phyloP scores from a whole-genome alignment of 2,329 filamentous ascomycete species.

The Trematosphaeria pertusa region DNA sequence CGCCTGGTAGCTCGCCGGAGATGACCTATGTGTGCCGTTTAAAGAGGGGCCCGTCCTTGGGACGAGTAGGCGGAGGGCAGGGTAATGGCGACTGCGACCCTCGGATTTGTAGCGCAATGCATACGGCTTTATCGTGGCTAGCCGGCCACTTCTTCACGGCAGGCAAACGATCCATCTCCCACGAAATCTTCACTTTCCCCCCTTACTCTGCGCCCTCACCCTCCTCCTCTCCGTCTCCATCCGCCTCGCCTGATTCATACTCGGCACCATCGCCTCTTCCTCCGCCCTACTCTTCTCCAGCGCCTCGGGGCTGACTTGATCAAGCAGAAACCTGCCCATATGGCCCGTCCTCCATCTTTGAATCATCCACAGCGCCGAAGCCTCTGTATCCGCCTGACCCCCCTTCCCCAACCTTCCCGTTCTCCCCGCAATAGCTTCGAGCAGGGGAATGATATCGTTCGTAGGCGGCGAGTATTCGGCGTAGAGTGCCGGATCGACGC shows the following conservation, averaged over 20 bases:
- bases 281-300: conserved; percentile 60
- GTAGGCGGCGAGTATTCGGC: conserved; percentile 75
- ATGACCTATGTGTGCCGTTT: too few relatives aligned
- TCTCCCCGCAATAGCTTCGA: conserved; percentile 73
- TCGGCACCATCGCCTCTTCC: conserved; percentile 58
- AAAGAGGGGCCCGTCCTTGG: too few relatives aligned
- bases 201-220: conserved; percentile 26
- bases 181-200: conserved; percentile 1
- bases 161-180: too few relatives aligned
- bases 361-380: conserved; percentile 79
- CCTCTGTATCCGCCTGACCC: conserved; percentile 72
- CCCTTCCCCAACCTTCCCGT: conserved; percentile 80
- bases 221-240: conserved; percentile 63
- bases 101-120: too few relatives aligned
- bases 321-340: conserved; percentile 79
- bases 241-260: conserved; percentile 74
- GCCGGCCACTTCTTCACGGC: too few relatives aligned
- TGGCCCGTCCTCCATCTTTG: conserved; percentile 81
- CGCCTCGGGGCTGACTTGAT: conserved; percentile 71
- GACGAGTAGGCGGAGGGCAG: too few relatives aligned
- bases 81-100: too few relatives aligned
- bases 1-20: too few relatives aligned
- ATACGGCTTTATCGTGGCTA: too few relatives aligned
- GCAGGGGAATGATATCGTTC: conserved; percentile 79
- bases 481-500: conserved; percentile 68